These are phyloP conservation scores for Globomyces sp. DNA, from an alignment of 371 early-diverging fungal genomes.

Conservation along the genomic window DNA sequence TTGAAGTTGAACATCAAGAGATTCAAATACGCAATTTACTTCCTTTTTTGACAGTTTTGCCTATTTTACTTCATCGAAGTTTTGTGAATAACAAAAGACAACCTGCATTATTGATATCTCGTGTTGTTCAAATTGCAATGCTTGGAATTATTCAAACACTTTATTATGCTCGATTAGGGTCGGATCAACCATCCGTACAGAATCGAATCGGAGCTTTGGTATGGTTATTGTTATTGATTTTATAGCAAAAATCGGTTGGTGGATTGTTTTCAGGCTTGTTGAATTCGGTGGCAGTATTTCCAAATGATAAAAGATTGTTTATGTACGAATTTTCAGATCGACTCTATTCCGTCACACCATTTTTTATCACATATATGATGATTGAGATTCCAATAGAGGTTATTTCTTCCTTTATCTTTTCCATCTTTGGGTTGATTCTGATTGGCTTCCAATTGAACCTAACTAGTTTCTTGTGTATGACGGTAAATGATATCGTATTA, in stretches of 20 bases:
- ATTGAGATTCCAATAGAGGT: slow-evolving; percentile 37
- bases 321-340: slow-evolving; percentile 34
- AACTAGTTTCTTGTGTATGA: slow-evolving; percentile 22
- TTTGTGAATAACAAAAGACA: slow-evolving; percentile 33
- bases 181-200: slow-evolving; percentile 33
- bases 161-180: slow-evolving; percentile 30
- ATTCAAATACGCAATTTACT: neutral
- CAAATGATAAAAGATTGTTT: slow-evolving; percentile 31
- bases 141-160: slow-evolving; percentile 37
- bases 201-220: slow-evolving; percentile 33
- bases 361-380: slow-evolving; percentile 33
- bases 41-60: slow-evolving; percentile 20
- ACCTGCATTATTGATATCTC: slow-evolving; percentile 25
- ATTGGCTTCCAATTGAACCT: slow-evolving; percentile 27
- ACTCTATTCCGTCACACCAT: slow-evolving; percentile 31
- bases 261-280: slow-evolving; percentile 44
- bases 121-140: slow-evolving; percentile 34
- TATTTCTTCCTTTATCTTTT: slow-evolving; percentile 24
- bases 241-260: slow-evolving; percentile 33
- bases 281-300: slow-evolving; percentile 37
- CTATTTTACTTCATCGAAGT: slow-evolving; percentile 30
- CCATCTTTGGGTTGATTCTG: slow-evolving; percentile 25
- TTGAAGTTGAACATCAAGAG: too few species aligned
- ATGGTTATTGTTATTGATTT: too few species aligned
- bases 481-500: too few species aligned